A percentile compares a stretch with the other conserved stretches of the same genome.
Evolutionary conservation across 306 rosid species (phyloP).

Genomic region (Arachis stenosperma): DNA sequence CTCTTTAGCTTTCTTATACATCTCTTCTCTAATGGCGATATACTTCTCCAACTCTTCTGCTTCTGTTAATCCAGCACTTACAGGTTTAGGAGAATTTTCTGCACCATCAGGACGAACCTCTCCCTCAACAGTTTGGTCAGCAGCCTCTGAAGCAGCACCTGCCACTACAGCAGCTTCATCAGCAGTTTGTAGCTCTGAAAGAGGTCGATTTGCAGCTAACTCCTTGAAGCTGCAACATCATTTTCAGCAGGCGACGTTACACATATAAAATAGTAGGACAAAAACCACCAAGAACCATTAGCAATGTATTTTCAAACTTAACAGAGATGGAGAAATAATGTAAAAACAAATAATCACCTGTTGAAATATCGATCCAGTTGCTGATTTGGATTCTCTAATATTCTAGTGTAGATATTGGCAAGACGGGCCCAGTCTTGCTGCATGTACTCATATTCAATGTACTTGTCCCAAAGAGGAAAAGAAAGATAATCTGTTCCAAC

Average conservation of each 20-base stretch:
- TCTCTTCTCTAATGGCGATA: constrained; percentile 93
- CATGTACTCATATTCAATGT: constrained; percentile 94
- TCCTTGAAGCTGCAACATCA: constrained; percentile 83
- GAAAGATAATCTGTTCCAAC: constrained; percentile 98
- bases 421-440: constrained; percentile 97
- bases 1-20: constrained; percentile 97
- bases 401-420: constrained; percentile 86
- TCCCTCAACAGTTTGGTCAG: constrained; percentile 58
- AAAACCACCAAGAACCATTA: constrained; percentile 5
- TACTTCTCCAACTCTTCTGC: constrained; percentile 99
- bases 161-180: constrained; percentile 70
- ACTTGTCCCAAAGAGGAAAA: constrained; percentile 94
- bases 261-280: neutral
- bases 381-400: constrained; percentile 93
- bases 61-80: constrained; percentile 88
- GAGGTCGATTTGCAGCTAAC: constrained; percentile 82
- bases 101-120: constrained; percentile 65
- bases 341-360: constrained; percentile 60
- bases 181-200: constrained; percentile 73
- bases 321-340: neutral
- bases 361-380: constrained; percentile 89
- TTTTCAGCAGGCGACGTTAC: constrained; percentile 36
- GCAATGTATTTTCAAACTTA: neutral
- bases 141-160: constrained; percentile 55
- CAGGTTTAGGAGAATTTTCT: constrained; percentile 71